These are phyloP conservation scores for Aureobasidium subglaciale DNA, from an alignment of 2,329 filamentous ascomycete species.

Conservation along the genomic window DNA sequence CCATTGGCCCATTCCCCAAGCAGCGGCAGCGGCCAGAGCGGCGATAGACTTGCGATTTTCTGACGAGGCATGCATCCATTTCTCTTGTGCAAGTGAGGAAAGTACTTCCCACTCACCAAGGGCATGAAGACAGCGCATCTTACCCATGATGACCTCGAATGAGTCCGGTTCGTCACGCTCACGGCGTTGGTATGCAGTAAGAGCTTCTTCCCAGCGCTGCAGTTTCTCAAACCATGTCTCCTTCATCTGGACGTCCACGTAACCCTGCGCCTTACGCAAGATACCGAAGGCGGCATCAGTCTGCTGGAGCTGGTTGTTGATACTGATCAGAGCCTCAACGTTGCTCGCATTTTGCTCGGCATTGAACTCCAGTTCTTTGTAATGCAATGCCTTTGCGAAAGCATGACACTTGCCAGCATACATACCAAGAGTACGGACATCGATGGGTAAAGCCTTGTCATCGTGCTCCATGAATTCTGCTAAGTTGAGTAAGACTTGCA, in stretches of 20 bases:
- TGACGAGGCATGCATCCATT: constrained; percentile 81
- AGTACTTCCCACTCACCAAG: constrained; percentile 96
- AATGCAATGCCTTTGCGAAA: constrained; percentile 95
- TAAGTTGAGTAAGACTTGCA: constrained; percentile 88
- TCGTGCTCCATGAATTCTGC: constrained; percentile 99
- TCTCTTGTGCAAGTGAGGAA: constrained; percentile 80
- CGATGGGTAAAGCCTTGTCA: constrained; percentile 94
- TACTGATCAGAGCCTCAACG: constrained; percentile 94
- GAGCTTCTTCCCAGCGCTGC: constrained; percentile 94
- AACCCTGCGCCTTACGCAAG: constrained; percentile 87
- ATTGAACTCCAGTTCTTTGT: constrained; percentile 97
- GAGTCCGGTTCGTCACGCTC: constrained; percentile 63
- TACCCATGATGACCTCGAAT: constrained; percentile 97
- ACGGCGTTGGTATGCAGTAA: constrained; percentile 83
- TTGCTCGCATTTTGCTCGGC: constrained; percentile 94
- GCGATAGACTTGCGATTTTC: constrained; percentile 89
- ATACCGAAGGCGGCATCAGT: constrained; percentile 99
- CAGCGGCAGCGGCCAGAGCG: constrained; percentile 85
- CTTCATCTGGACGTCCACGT: constrained; percentile 90
- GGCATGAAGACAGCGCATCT: constrained; percentile 97
- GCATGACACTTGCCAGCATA: constrained; percentile 96
- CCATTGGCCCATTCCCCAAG: constrained; percentile 95
- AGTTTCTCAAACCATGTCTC: constrained; percentile 99
- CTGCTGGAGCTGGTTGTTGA: constrained; percentile 98
- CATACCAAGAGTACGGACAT: constrained; percentile 87